Evolutionary conservation across 345 rosid species (phyloP), one percentile per base, ranked within the genome.

Genomic region (Sisymbrium irio): DNA sequence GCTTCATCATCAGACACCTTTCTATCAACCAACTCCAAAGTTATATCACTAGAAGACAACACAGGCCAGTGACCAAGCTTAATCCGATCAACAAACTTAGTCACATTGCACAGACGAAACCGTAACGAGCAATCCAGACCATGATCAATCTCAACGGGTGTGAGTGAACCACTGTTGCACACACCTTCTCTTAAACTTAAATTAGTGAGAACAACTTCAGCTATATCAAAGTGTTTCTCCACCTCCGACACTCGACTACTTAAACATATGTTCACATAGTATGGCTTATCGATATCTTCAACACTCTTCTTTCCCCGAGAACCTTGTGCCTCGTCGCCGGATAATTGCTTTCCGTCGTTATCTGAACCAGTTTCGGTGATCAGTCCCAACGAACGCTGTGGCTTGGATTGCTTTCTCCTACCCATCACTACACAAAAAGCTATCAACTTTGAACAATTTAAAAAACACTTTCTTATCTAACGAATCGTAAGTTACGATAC

Each of bases 41-140:
- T 80, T 41, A 88, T 46, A 74, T 86, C 86, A 72, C 77, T 77
- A 4, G 84, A 83, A 33, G 96, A 84, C 58, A 95, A 75, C 20
- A 85, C 82, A 54, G 97, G 97, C 91, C 96, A 89, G 75, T 89
- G 96, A 62, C 93, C 98, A 45, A 94, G 81, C 82, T 85, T 89
- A 47, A 95, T 92, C 76, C 93, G 88, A 82, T 73, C 83, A 65
- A 84, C 75, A 70, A 72, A 82, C 57, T 74, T 80, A 19, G 73
- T 73, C 40, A 84, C 76, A 77, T 88, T 84, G 74, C 82, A 67
- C 22, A 90, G 69, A 20, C 86, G 80, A 77, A 92, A 83, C 85
- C 97, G 85, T 54, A 89, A 81, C 64, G 80, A 88, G 78, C 79
- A 85, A 69, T 80, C 79, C 0, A 77, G 45, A 41, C 79, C 74